Percentiles rank a stretch among this genome's conserved stretches.
phyloP scores from a whole-genome alignment of 2,329 filamentous ascomycete species.

The Pseudogymnoascus verrucosus region DNA sequence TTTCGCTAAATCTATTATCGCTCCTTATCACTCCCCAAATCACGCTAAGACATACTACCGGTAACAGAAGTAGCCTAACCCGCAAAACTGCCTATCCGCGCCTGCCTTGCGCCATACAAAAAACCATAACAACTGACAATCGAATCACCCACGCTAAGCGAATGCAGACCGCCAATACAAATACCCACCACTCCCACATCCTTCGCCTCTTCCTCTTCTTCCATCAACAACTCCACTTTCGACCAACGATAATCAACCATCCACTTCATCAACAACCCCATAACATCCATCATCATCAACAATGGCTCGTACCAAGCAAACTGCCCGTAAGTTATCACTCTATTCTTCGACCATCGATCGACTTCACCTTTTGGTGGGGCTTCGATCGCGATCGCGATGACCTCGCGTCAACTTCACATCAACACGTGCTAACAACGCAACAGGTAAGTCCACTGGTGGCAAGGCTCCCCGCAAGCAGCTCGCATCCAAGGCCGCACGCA shows the following conservation, averaged over 20 bases:
- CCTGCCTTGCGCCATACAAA: neutral
- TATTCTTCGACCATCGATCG: slow-evolving; percentile 9
- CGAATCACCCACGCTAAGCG: slow-evolving; percentile 10
- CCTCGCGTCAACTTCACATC: slow-evolving; percentile 15
- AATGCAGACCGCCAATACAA: slow-evolving; percentile 21
- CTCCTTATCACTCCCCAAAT: slow-evolving; percentile 1
- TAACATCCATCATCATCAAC: slow-evolving; percentile 17
- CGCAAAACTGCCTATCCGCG: neutral
- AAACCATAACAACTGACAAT: slow-evolving; percentile 12
- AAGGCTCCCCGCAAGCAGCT: slow-evolving; percentile 90
- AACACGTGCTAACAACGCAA: slow-evolving; percentile 24
- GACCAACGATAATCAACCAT: slow-evolving; percentile 12
- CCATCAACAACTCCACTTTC: slow-evolving; percentile 21
- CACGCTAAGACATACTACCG: slow-evolving; percentile 4
- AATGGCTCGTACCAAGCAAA: slow-evolving; percentile 37
- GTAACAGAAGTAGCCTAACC: neutral
- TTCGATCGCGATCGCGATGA: slow-evolving; percentile 22
- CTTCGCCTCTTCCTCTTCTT: slow-evolving; percentile 22
- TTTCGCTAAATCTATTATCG: neutral
- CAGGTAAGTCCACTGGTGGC: slow-evolving; percentile 70
- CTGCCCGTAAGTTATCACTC: slow-evolving; percentile 47
- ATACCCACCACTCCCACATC: slow-evolving; percentile 26
- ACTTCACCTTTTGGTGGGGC: slow-evolving; percentile 17
- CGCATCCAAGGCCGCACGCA: slow-evolving; percentile 94
- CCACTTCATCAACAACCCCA: slow-evolving; percentile 14